Base-by-base conservation (phyloP, 1,139 yeast genomes). In the Kodamaea suecica region DNA sequence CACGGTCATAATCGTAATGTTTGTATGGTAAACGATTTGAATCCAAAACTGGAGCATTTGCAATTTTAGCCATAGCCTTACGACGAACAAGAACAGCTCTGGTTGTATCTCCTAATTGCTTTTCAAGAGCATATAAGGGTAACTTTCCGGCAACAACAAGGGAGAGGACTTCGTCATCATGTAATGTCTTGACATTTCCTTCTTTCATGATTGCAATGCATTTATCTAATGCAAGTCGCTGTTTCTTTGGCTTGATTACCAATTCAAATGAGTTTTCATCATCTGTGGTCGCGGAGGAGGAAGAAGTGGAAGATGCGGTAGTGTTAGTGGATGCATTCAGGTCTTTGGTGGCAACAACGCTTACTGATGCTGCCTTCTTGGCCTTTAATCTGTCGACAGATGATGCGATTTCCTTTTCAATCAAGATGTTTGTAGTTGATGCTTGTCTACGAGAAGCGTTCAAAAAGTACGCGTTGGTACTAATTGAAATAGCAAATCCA, bases 31-130 rank as follows among this genome's bases (percentile, higher is more conserved):
- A 70, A 47, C 78, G 76, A 27, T 76, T 70, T 4, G 82, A 61
- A 47, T 82, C 84, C 43, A 92, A 72, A 14, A 84, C 81, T 39
- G 95, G 90, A 15, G 95, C 90, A 45, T 78, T 74, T 8, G 96
- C 88, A 38, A 86, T 63, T 38, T 79, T 74, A 13, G 97, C 87
- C 49, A 92, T 84, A 23, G 95, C 92, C 39, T 80, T 82, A 63
- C 98, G 84, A 64, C 99, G 90, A 37, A 94, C 84, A 34, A 76
- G 73, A 44, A 92, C 98, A 4, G 99, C 98, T 52, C 98, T 80
- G 11, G 87, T 78, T 40, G 82, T 87, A 55, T 92, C 92, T 26
- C 73, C 84, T 38, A 92, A 73, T 60, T 86, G 92, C 60, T 90
- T 92, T 59, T 92, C 99, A 45, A 94, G 73, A 0, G 97, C 96